A percentile compares a stretch with the other conserved stretches of the same genome.
Conservation (phyloP, 495 filamentous ascomycete species). For the Baudoinia panamericana region DNA sequence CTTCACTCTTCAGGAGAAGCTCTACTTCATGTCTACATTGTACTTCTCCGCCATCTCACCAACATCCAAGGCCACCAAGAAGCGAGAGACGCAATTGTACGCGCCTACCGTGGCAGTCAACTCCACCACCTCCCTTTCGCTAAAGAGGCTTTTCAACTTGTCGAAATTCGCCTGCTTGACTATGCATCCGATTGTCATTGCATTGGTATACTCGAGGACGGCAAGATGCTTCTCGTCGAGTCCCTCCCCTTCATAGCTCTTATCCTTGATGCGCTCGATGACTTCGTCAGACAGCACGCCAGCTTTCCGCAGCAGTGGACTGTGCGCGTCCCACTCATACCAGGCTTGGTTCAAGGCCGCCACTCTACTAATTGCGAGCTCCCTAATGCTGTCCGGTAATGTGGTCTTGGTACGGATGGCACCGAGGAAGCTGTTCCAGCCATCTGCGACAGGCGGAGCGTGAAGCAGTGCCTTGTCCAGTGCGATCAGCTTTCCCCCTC, state of each 20-base stretch:
- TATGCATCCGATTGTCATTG: slow-evolving; percentile 54
- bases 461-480: slow-evolving; percentile 66
- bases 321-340: slow-evolving; percentile 71
- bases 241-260: slow-evolving; percentile 17
- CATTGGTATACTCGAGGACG: slow-evolving; percentile 57
- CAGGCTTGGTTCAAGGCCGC: slow-evolving; percentile 59
- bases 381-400: slow-evolving; percentile 46
- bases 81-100: slow-evolving; percentile 23
- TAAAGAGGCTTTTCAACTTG: slow-evolving; percentile 42
- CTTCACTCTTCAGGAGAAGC: no score
- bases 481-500: slow-evolving; percentile 50
- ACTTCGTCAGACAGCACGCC: slow-evolving; percentile 21
- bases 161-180: slow-evolving; percentile 54
- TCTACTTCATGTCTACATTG: slow-evolving; percentile 15
- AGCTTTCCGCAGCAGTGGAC: slow-evolving; percentile 42
- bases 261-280: slow-evolving; percentile 18
- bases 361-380: slow-evolving; percentile 62
- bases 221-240: slow-evolving; percentile 49
- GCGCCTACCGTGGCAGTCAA: slow-evolving; percentile 51
- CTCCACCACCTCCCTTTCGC: slow-evolving; percentile 60
- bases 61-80: slow-evolving; percentile 23
- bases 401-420: slow-evolving; percentile 55
- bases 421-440: slow-evolving; percentile 67
- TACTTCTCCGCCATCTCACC: slow-evolving; percentile 22
- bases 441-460: slow-evolving; percentile 56